Evolutionary conservation across 2,329 filamentous ascomycete genomes (phyloP).

Genomic region (Hortaea werneckii): DNA sequence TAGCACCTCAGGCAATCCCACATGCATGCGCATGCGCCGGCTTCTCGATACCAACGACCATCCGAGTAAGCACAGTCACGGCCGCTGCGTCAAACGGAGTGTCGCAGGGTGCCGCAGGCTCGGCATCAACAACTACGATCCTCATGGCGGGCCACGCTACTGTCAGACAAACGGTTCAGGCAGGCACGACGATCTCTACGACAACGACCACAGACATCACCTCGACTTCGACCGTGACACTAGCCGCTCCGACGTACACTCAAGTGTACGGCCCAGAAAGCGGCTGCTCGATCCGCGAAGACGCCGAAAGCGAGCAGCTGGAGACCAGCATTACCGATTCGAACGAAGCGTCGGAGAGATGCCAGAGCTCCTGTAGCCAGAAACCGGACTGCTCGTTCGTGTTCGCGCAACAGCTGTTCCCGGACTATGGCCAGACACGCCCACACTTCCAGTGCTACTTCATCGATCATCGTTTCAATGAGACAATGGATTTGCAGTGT

Average conservation of each 20-base stretch:
- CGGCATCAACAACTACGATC: neutral
- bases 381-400: slow-evolving; percentile 6
- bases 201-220: slow-evolving; percentile 3
- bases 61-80: neutral
- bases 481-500: slow-evolving; percentile 7
- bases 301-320: slow-evolving; percentile 1
- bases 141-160: neutral
- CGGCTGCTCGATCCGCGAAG: slow-evolving; percentile 9
- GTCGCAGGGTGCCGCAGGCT: neutral
- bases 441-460: slow-evolving; percentile 9
- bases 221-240: slow-evolving; percentile 9
- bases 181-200: neutral
- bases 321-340: slow-evolving; percentile 5
- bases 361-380: slow-evolving; percentile 9
- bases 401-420: slow-evolving; percentile 10
- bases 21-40: neutral
- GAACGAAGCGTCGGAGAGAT: slow-evolving; percentile 5
- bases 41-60: neutral
- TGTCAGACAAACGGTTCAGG: neutral
- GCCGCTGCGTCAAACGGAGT: neutral
- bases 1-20: neutral
- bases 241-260: slow-evolving; percentile 17
- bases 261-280: slow-evolving; percentile 13
- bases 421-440: slow-evolving; percentile 3
- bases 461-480: slow-evolving; percentile 6